Evolutionary conservation across 1,284 basidiomycete species (phyloP).

Genomic region (Ceratobasidium sp.): DNA sequence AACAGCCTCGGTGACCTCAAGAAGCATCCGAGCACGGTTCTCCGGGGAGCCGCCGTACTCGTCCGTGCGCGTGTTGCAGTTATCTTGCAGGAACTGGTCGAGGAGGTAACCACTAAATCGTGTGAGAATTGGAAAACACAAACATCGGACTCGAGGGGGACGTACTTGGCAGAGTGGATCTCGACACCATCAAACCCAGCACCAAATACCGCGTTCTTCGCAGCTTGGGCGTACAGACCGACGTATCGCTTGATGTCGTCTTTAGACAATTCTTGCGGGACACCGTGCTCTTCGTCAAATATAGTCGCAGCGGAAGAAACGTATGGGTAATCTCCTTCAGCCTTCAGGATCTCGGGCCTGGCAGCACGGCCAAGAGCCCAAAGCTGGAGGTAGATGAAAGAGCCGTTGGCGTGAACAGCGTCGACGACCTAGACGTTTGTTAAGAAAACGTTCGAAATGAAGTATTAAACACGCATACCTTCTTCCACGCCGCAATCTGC

Average conservation of each 20-base stretch:
- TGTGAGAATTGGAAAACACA: conserved; percentile 10
- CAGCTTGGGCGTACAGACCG: conserved; percentile 55
- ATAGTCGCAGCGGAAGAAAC: conserved; percentile 51
- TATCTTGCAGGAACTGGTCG: conserved; percentile 59
- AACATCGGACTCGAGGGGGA: not conserved
- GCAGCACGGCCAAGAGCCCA: conserved; percentile 58
- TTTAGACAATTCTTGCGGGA: conserved; percentile 49
- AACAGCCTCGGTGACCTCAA: conserved; percentile 57
- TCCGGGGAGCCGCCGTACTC: conserved; percentile 60
- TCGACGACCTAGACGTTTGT: conserved; percentile 49
- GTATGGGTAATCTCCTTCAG: conserved; percentile 48
- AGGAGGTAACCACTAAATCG: conserved; percentile 53
- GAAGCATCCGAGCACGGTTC: conserved; percentile 58
- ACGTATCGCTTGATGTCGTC: conserved; percentile 54
- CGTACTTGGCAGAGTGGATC: conserved; percentile 56
- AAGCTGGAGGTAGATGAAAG: conserved; percentile 56
- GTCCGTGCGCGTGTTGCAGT: conserved; percentile 60
- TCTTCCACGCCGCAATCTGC: conserved; percentile 54
- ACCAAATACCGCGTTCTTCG: conserved; percentile 55
- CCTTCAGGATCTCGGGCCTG: conserved; percentile 46
- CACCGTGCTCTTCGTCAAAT: conserved; percentile 48
- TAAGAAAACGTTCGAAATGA: not conserved
- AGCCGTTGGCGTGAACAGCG: conserved; percentile 57
- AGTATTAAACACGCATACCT: conserved; percentile 42
- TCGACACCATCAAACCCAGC: conserved; percentile 64